These are phyloP conservation scores for Apocynum venetum DNA, from an alignment of 257 asterid genomes.

Conservation along the genomic window DNA sequence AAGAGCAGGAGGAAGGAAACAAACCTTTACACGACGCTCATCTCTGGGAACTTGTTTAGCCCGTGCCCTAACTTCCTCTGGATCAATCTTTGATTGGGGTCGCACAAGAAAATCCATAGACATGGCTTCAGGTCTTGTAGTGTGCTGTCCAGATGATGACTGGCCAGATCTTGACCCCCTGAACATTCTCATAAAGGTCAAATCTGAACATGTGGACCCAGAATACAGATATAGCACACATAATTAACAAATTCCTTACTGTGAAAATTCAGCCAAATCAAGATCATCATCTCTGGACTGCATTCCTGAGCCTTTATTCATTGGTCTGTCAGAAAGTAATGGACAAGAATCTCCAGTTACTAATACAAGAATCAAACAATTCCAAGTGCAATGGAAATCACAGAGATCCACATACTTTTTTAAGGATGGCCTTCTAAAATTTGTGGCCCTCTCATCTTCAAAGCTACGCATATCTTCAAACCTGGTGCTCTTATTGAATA, in stretches of 20 bases:
- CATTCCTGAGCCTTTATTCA: constrained; percentile 59
- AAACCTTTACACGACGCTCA: constrained; percentile 77
- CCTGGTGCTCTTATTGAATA: constrained; percentile 90
- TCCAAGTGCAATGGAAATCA: not conserved
- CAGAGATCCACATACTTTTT: constrained; percentile 40
- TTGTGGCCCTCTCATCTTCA: constrained; percentile 63
- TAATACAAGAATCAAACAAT: too few species aligned
- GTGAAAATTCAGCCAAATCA: constrained; percentile 57
- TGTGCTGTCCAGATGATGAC: constrained; percentile 62
- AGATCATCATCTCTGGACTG: constrained; percentile 80
- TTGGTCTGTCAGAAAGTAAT: constrained; percentile 40
- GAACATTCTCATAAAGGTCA: constrained; percentile 25
- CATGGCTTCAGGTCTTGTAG: constrained; percentile 66
- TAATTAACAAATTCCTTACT: constrained; percentile 26
- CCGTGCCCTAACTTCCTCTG: constrained; percentile 78
- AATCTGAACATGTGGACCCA: constrained; percentile 6
- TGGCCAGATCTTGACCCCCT: constrained; percentile 73
- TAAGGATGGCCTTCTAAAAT: constrained; percentile 57
- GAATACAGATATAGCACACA: not conserved
- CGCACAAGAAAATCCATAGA: constrained; percentile 92
- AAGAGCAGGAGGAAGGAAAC: constrained; percentile 17
- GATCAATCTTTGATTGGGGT: constrained; percentile 91
- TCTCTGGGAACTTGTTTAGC: constrained; percentile 62
- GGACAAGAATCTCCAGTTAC: not conserved
- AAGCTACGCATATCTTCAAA: constrained; percentile 91